Conservation (phyloP, 495 filamentous ascomycete species). For the Hyaloscypha variabilis region DNA sequence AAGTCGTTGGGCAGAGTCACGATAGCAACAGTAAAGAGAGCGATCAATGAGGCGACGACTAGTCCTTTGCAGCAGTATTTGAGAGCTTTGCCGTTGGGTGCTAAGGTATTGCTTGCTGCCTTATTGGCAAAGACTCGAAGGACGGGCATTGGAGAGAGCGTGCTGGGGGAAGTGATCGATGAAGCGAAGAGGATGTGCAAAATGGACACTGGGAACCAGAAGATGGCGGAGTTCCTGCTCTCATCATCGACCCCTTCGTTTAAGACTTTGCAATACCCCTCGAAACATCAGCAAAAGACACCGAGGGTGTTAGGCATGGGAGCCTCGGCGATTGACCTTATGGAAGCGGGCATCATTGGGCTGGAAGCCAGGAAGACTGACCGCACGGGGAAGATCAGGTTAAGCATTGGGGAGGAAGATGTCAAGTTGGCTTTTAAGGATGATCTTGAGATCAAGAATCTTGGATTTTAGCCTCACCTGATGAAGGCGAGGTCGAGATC, state of each 20-base stretch:
- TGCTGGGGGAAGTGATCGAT: slow-evolving; percentile 87
- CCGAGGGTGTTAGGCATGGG: slow-evolving; percentile 69
- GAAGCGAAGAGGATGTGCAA: slow-evolving; percentile 76
- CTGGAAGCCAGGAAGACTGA: slow-evolving; percentile 79
- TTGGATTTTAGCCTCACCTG: slow-evolving; percentile 39
- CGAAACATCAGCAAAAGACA: slow-evolving; percentile 17
- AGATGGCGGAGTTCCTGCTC: slow-evolving; percentile 29
- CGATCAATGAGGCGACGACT: slow-evolving; percentile 92
- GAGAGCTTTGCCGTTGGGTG: slow-evolving; percentile 74
- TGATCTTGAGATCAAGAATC: slow-evolving; percentile 79
- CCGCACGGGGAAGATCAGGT: slow-evolving; percentile 80
- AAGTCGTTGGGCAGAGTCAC: slow-evolving; percentile 64
- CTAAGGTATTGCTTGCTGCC: slow-evolving; percentile 84
- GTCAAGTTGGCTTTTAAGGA: slow-evolving; percentile 84
- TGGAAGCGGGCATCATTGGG: slow-evolving; percentile 84
- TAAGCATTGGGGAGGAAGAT: slow-evolving; percentile 88
- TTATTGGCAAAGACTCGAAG: slow-evolving; percentile 76
- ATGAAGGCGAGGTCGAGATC: background rate
- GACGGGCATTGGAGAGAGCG: slow-evolving; percentile 83
- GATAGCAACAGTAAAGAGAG: slow-evolving; percentile 88
- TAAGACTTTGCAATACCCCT: background rate
- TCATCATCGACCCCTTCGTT: background rate
- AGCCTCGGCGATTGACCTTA: slow-evolving; percentile 75
- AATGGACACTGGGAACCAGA: slow-evolving; percentile 48
- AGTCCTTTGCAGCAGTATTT: slow-evolving; percentile 90